Conservation (phyloP, 495 filamentous ascomycete genomes). For the Xylaria curta region DNA sequence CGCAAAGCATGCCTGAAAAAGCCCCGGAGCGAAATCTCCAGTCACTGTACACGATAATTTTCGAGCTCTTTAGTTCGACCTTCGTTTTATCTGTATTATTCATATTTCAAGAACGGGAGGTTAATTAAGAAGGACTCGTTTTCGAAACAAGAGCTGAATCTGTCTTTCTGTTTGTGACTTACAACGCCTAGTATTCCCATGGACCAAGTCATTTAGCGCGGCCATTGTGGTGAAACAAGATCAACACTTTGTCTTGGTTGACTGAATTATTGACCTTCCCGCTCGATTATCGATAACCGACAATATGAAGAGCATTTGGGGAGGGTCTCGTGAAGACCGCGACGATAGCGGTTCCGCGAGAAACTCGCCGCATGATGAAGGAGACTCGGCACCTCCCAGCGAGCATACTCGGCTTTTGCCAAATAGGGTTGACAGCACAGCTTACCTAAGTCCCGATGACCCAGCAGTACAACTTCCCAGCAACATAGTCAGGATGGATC, state of each 20-base stretch:
- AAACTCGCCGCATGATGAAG: conserved; percentile 30
- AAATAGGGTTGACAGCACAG: conserved; percentile 58
- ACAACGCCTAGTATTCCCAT: background rate
- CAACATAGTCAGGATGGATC: background rate
- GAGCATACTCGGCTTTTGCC: conserved; percentile 80
- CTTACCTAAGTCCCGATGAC: conserved; percentile 88
- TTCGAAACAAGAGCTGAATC: background rate
- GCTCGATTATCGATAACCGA: conserved; percentile 30
- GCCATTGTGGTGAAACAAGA: conserved; percentile 1
- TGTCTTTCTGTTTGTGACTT: too few relatives aligned
- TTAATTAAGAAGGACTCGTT: background rate
- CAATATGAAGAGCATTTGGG: conserved; percentile 52
- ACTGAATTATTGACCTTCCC: conserved; percentile 6
- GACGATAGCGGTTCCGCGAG: conserved; percentile 25
- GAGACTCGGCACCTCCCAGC: conserved; percentile 49
- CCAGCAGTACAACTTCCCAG: conserved; percentile 69
- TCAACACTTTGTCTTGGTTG: background rate
- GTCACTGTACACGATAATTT: background rate
- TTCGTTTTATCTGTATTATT: background rate
- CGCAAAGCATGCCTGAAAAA: background rate
- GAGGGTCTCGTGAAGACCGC: conserved; percentile 37
- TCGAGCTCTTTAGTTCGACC: background rate
- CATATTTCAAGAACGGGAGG: background rate
- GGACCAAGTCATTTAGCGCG: background rate
- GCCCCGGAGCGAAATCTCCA: conserved; percentile 19